Conservation (phyloP, 306 rosid genomes). For the Pterocarpus santalinus region DNA sequence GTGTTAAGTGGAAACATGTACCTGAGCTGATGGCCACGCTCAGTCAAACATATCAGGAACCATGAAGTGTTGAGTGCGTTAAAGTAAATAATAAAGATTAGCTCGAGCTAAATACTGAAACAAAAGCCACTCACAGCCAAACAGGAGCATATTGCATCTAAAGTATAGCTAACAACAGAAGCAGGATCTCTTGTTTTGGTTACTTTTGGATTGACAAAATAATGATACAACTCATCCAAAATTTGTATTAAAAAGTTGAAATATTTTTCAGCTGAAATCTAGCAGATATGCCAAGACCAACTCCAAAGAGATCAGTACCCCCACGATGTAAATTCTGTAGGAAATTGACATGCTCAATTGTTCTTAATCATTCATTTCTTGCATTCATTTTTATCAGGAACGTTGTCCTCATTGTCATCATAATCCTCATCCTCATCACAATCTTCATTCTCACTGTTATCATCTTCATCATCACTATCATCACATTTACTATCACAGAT, state of each 20-base stretch:
- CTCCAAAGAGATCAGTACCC: constrained; percentile 14
- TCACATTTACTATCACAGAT: constrained; percentile 12
- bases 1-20: background rate
- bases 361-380: constrained; percentile 38
- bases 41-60: constrained; percentile 6
- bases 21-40: background rate
- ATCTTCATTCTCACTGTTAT: constrained; percentile 10
- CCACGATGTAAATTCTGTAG: constrained; percentile 11
- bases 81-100: background rate
- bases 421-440: constrained; percentile 19
- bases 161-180: background rate
- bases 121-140: background rate
- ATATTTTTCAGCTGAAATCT: constrained; percentile 16
- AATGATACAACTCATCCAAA: constrained; percentile 43
- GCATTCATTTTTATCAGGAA: constrained; percentile 12
- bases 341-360: constrained; percentile 27
- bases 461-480: constrained; percentile 39
- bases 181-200: background rate
- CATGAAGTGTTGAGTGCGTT: background rate
- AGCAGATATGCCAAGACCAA: constrained; percentile 24
- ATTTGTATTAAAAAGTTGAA: constrained; percentile 33
- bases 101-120: constrained; percentile 22
- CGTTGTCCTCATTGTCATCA: background rate
- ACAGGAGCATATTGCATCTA: constrained; percentile 9
- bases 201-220: background rate